Base-by-base conservation (phyloP, 805 yeast genomes). In the Candida ficus region DNA sequence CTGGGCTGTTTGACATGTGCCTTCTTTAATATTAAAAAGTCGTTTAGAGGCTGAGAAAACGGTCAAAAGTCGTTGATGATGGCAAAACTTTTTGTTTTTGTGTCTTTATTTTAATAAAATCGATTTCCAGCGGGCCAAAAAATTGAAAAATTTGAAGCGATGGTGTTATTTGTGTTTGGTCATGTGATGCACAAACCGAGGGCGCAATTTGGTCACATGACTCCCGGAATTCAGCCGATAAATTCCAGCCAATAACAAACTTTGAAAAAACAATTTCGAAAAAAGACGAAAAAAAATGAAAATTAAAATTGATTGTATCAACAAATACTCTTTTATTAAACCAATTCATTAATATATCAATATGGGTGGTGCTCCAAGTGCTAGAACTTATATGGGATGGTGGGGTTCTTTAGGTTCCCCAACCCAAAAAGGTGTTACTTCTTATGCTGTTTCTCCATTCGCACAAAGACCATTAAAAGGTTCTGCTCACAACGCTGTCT, bases 391-490 rank as follows among this genome's bases (percentile, higher is more conserved):
- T 61, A 82, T 86, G 91, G 97, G 97, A 56, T 89, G 96, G 96
- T 89, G 97, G 97, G 97, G 97, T 62, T 66, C 73, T 71, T 67
- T 89, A 62, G 95, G 95, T 47, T 75, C 85, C 66, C 90, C 93
- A 63, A 76, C 76, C 56, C 95, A 87, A 73, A 86, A 86, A 67
- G 83, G 87, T 70, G 73, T 83, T 50, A 84, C 91, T 48, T 76
- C 84, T 45, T 93, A 91, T 75, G 73, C 96, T 42, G 89, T 93
- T 49, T 85, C 99, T 51, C 95, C 96, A 47, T 86, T 76, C 55
- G 96, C 96, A 46, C 95, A 91, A 69, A 80, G 78, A 65, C 97
- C 97, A 43, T 76, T 93, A 65, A 83, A 83, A 66, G 95, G 95
- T 54, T 76, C 81, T 52, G 76, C 83, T 55, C 78, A 90, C 76